phyloP scores from a whole-genome alignment of 345 rosid species.

The Anastatica hierochuntica region DNA sequence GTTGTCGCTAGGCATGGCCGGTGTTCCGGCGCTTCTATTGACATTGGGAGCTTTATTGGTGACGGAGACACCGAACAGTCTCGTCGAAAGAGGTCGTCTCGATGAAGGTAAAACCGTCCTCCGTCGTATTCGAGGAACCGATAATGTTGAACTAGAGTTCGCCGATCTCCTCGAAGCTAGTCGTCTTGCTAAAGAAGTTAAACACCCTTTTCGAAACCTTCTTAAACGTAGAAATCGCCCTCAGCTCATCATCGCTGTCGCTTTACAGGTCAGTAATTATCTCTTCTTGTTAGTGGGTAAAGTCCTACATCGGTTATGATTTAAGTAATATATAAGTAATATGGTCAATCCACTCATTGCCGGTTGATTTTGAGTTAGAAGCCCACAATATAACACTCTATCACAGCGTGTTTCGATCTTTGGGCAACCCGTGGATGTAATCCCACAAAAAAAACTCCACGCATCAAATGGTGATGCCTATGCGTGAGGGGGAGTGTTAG shows the following conservation, averaged over 20 bases:
- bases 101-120: constrained; percentile 90
- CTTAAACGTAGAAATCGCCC: constrained; percentile 64
- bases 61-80: constrained; percentile 83
- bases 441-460: no score
- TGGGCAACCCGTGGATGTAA: no score
- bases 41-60: constrained; percentile 74
- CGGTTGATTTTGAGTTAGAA: no score
- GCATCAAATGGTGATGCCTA: no score
- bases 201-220: constrained; percentile 86
- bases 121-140: constrained; percentile 62
- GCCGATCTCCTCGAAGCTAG: constrained; percentile 87
- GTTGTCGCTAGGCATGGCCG: constrained; percentile 77
- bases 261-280: constrained; percentile 50
- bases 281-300: neutral
- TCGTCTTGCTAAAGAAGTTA: constrained; percentile 67
- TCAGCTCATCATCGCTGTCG: constrained; percentile 65
- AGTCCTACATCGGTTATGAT: no score
- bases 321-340: no score
- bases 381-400: no score
- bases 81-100: constrained; percentile 69
- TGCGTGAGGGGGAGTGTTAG: no score
- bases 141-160: constrained; percentile 79
- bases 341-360: no score
- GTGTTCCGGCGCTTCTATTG: constrained; percentile 70
- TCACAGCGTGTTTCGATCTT: no score